phyloP scores from a whole-genome alignment of 1,284 basidiomycete species.

The Puccinia horiana region DNA sequence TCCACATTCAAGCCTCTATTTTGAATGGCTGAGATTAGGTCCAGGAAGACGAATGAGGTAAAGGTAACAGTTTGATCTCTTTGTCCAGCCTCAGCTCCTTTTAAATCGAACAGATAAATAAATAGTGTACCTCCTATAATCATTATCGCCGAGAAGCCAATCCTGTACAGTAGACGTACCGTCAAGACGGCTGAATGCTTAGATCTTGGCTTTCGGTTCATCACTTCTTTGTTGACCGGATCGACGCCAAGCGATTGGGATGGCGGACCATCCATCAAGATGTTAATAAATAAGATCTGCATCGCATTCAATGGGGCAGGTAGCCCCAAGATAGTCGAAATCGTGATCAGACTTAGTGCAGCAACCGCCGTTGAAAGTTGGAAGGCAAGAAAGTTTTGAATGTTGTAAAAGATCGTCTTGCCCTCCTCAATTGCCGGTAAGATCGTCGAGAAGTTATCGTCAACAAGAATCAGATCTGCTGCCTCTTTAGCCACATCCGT shows the following conservation, averaged over 20 bases:
- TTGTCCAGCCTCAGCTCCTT: slow-evolving; percentile 72
- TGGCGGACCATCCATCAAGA: slow-evolving; percentile 97
- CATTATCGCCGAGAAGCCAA: slow-evolving; percentile 84
- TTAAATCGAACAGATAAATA: slow-evolving; percentile 76
- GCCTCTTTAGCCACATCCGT: slow-evolving; percentile 99
- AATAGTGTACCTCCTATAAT: slow-evolving; percentile 87
- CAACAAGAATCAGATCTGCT: slow-evolving; percentile 92
- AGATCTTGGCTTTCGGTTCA: slow-evolving; percentile 80
- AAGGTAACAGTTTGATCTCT: slow-evolving; percentile 98
- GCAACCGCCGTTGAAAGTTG: slow-evolving; percentile 95
- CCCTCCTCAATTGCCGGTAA: slow-evolving; percentile 93
- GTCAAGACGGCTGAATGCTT: slow-evolving; percentile 88
- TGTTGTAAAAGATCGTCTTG: slow-evolving; percentile 97
- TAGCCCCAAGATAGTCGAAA: slow-evolving; percentile 83
- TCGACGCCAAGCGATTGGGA: slow-evolving; percentile 95
- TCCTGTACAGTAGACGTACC: slow-evolving; percentile 71
- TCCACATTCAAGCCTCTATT: slow-evolving; percentile 75
- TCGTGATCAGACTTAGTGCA: slow-evolving; percentile 87
- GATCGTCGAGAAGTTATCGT: slow-evolving; percentile 95
- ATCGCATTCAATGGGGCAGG: slow-evolving; percentile 94
- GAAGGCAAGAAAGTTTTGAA: slow-evolving; percentile 96
- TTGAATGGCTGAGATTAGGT: slow-evolving; percentile 89
- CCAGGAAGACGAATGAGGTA: slow-evolving; percentile 92
- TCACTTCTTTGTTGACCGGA: slow-evolving; percentile 85
- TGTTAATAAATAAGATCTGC: slow-evolving; percentile 99